Conservation (phyloP, 2,329 filamentous ascomycete species). For the Xylariomycetidae sp. region DNA sequence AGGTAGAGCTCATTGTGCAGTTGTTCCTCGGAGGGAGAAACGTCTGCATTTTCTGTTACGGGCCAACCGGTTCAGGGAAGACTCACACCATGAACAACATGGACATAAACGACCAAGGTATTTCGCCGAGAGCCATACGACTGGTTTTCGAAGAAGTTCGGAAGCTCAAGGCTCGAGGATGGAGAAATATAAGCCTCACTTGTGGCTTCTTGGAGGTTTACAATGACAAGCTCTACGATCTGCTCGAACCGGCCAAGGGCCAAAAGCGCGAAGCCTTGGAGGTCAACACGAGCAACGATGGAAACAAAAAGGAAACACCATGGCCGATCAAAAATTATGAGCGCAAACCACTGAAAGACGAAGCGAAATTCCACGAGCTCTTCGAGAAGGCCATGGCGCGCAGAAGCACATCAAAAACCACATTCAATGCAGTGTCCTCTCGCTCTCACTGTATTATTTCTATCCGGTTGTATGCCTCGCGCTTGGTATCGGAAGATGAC, state of each 20-base stretch:
- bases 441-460: too few relatives aligned
- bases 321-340: neutral
- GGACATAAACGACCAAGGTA: neutral
- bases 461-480: too few relatives aligned
- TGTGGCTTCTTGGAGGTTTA: neutral
- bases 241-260: neutral
- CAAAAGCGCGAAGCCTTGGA: neutral
- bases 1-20: conserved; percentile 94
- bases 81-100: conserved; percentile 63
- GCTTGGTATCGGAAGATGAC: too few relatives aligned
- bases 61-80: conserved; percentile 92
- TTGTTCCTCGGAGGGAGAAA: conserved; percentile 93
- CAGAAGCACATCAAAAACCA: too few relatives aligned
- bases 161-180: neutral
- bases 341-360: conserved; percentile 2
- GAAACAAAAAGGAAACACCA: neutral
- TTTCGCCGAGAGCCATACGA: neutral
- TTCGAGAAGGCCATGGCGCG: conserved; percentile 3
- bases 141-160: neutral
- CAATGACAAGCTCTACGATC: neutral
- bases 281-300: neutral
- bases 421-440: too few relatives aligned
- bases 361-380: conserved; percentile 3
- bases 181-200: neutral
- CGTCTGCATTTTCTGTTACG: conserved; percentile 96